Base-by-base conservation (phyloP, 2,329 filamentous ascomycete species). In the Neofusicoccum cordaticola region DNA sequence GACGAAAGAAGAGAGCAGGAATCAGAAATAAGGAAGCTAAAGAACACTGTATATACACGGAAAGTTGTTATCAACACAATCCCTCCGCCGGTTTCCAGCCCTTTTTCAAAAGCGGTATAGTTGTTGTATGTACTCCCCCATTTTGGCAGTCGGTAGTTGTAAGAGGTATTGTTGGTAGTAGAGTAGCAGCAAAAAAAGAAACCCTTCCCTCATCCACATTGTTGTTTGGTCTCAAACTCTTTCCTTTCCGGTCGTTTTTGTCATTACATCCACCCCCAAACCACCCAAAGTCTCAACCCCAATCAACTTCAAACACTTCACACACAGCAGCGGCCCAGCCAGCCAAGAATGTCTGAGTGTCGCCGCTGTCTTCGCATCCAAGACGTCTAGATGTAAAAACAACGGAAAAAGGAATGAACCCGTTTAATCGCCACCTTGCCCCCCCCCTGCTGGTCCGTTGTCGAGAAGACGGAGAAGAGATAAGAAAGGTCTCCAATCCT, bases 291-390 rank as follows among this genome's bases (percentile, higher is more conserved):
- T 22, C 42, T 31, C 56, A 37, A 47, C 27, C 27, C 5, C 22
- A 47, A 13, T 19, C 31, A 27, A 12, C 31, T 35, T 13, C n/a
- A 15, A 45, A 60, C 56, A 35, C 42, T 19, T 37, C 41, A 47
- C n/a, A 52, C 50, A 60, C 31, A 39, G 19, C 60, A 62, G 60
- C 60, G 47, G 48, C 47, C 60, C 60, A 52, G 60, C 60, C 60
- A 62, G 45, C 60, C 48, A 35, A 62, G 22, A 37, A 52, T 52
- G 47, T 22, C 27, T 11, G 45, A 62, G 60, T 51, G 44, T 62
- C 13, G 34, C 56, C 56, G 56, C 56, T 47, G 56, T 37, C 31
- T 37, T 60, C 56, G 27, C 56, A 47, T 60, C 56, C 56, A 60
- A 60, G 17, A 60, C 5, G 17, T 48, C 56, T 60, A 60, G 42